phyloP scores from a whole-genome alignment of 2,329 filamentous ascomycete species.

The Emergomyces orientalis region DNA sequence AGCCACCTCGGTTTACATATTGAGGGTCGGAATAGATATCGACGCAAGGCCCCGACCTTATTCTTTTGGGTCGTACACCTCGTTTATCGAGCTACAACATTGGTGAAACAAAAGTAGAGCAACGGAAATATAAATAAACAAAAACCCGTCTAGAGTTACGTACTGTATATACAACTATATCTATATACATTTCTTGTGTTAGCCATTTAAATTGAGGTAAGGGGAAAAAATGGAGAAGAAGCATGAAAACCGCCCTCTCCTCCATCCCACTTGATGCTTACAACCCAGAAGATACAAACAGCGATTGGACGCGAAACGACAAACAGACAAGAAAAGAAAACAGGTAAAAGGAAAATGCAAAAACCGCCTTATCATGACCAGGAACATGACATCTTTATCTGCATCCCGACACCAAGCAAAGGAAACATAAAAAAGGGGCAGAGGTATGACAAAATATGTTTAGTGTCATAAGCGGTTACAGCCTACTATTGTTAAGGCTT shows the following conservation, averaged over 20 bases:
- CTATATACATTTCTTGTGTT: not conserved
- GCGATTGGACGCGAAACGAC: no score
- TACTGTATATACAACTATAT: not conserved
- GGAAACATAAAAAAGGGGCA: not conserved
- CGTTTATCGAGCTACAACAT: no score
- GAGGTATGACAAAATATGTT: not conserved
- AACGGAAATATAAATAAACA: not conserved
- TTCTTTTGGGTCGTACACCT: no score
- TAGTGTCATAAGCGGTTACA: not conserved
- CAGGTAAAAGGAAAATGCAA: not conserved
- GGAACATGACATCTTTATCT: not conserved
- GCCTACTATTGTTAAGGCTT: not conserved
- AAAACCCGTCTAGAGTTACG: not conserved
- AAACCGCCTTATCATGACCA: not conserved
- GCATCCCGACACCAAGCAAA: not conserved
- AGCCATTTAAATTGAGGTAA: not conserved
- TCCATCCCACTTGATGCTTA: no score
- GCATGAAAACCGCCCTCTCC: no score
- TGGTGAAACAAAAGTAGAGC: no score
- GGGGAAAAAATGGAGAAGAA: not conserved
- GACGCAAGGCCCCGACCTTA: no score
- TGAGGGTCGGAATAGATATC: no score
- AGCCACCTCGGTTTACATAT: no score
- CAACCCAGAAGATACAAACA: no score
- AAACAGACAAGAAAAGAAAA: not conserved